Percentiles rank a stretch among this genome's conserved stretches.
phyloP scores from a whole-genome alignment of 805 yeast genomes.

The Candida railenensis region DNA sequence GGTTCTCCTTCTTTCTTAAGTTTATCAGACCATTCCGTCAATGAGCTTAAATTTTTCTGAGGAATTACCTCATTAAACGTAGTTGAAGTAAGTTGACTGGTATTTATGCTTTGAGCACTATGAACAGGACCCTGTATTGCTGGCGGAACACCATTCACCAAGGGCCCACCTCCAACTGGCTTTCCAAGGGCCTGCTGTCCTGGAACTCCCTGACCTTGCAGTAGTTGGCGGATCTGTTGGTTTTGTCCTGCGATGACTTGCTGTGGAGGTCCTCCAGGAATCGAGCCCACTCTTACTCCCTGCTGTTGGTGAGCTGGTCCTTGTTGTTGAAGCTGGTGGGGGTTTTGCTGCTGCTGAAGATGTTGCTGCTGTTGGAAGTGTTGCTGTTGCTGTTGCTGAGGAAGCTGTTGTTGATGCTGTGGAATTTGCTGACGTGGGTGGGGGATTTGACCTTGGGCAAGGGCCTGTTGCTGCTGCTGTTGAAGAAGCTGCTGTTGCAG shows the following conservation, averaged over 20 bases:
- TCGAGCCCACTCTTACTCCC: constrained; percentile 21
- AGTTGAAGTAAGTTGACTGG: background rate
- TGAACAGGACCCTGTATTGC: background rate
- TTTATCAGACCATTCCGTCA: constrained; percentile 56
- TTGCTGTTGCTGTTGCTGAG: constrained; percentile 7
- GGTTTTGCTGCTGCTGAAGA: constrained; percentile 12
- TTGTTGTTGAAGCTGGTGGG: no score
- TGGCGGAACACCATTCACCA: background rate
- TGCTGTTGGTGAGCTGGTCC: no score
- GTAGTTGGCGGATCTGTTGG: background rate
- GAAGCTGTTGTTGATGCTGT: constrained; percentile 7
- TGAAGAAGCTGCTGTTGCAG: constrained; percentile 9
- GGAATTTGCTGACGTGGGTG: constrained; percentile 8
- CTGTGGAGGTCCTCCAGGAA: no score
- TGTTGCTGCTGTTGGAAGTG: constrained; percentile 5
- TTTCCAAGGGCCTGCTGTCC: background rate
- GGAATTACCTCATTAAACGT: constrained; percentile 13
- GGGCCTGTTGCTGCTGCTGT: constrained; percentile 12
- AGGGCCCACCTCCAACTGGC: background rate
- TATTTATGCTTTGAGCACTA: constrained; percentile 3
- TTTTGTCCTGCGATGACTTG: background rate
- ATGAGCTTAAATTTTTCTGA: constrained; percentile 21
- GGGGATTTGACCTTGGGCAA: constrained; percentile 12
- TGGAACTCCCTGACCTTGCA: background rate
- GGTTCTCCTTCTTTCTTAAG: constrained; percentile 39